Evolutionary conservation across 495 filamentous ascomycete species (phyloP).

Genomic region (Oidiodendron maius): DNA sequence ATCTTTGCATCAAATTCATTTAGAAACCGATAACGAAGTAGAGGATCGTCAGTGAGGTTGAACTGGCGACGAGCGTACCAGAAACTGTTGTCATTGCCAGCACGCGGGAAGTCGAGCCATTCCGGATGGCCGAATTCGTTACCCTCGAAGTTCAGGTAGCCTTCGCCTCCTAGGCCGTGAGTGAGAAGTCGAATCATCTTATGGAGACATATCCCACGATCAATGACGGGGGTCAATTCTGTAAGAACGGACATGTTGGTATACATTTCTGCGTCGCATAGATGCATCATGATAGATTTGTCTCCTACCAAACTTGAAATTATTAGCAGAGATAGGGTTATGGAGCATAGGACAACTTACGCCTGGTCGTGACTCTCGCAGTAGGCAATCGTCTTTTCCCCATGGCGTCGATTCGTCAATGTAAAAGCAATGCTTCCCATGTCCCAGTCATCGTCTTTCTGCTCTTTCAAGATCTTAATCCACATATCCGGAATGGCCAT

Average conservation of each 20-base stretch:
- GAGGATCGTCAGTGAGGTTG: constrained; percentile 80
- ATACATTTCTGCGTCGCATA: constrained; percentile 95
- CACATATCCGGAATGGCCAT: constrained; percentile 99
- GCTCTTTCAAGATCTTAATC: constrained; percentile 97
- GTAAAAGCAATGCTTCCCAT: constrained; percentile 79
- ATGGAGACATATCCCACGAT: constrained; percentile 85
- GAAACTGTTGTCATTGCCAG: constrained; percentile 91
- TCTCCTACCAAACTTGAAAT: constrained; percentile 79
- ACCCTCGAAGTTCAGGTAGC: constrained; percentile 96
- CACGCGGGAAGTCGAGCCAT: constrained; percentile 97
- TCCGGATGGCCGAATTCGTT: constrained; percentile 99
- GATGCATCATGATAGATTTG: constrained; percentile 95
- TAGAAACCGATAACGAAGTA: constrained; percentile 85
- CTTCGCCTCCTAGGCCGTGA: constrained; percentile 91
- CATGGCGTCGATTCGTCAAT: constrained; percentile 86
- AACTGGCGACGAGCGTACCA: constrained; percentile 95
- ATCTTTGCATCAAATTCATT: constrained; percentile 92
- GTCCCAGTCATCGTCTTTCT: constrained; percentile 88
- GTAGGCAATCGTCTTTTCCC: constrained; percentile 98
- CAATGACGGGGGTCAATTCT: constrained; percentile 82
- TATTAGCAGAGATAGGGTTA: constrained; percentile 5
- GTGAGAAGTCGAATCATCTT: constrained; percentile 96
- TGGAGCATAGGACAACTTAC: constrained; percentile 46
- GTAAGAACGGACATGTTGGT: constrained; percentile 90
- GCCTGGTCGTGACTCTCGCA: constrained; percentile 97